phyloP scores from a whole-genome alignment of 768 basidiomycete genomes.

The Russula lepida region DNA sequence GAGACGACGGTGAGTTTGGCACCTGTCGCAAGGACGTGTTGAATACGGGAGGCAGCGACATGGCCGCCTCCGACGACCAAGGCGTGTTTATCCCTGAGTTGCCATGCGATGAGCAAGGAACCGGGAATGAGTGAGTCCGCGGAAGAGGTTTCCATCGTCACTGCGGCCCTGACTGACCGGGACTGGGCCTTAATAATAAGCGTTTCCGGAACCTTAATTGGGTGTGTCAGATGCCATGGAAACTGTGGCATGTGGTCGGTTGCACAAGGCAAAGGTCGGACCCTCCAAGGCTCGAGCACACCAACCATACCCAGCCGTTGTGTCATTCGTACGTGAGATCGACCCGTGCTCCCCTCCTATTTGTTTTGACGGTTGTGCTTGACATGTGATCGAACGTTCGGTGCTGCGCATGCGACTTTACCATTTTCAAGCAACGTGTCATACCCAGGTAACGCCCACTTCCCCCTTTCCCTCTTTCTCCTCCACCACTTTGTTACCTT shows the following conservation, averaged over 20 bases:
- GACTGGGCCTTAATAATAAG: no score
- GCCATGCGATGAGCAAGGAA: slow-evolving; percentile 89
- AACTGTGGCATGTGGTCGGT: no score
- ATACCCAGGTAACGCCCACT: not conserved
- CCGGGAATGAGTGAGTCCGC: slow-evolving; percentile 26
- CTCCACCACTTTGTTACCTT: slow-evolving; percentile 26
- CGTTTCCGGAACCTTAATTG: no score
- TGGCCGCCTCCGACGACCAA: slow-evolving; percentile 92
- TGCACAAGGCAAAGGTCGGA: no score
- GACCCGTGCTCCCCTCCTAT: not conserved
- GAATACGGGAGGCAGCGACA: slow-evolving; percentile 82
- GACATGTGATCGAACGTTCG: not conserved
- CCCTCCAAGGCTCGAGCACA: no score
- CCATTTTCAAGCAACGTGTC: not conserved
- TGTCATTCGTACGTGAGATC: not conserved
- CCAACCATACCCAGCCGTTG: no score
- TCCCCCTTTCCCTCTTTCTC: slow-evolving; percentile 21
- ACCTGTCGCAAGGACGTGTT: slow-evolving; percentile 75
- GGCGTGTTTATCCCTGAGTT: slow-evolving; percentile 73
- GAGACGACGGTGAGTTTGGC: slow-evolving; percentile 72
- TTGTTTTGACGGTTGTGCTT: slow-evolving; percentile 11
- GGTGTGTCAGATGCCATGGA: no score
- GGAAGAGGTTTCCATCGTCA: not conserved
- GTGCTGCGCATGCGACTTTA: not conserved
- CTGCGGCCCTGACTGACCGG: no score